phyloP scores from a whole-genome alignment of 2,329 filamentous ascomycete genomes.

The Aureobasidium musti region DNA sequence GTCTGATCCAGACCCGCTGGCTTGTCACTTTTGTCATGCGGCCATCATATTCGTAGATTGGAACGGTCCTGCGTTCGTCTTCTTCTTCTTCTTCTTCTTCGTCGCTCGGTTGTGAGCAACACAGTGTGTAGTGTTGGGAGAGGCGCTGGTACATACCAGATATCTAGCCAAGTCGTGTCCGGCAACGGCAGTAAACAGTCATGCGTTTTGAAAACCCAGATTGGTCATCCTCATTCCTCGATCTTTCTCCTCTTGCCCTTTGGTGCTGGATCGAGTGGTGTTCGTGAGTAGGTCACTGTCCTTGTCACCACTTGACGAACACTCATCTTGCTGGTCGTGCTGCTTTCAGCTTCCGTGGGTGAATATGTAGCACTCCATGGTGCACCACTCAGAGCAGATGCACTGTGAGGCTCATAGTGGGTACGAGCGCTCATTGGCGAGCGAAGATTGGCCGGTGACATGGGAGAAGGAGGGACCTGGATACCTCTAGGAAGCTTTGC shows the following conservation, averaged over 20 bases:
- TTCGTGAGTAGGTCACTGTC: slow-evolving; percentile 81
- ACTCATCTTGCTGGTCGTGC: slow-evolving; percentile 55
- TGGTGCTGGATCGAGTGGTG: slow-evolving; percentile 77
- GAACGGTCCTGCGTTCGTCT: slow-evolving; percentile 19
- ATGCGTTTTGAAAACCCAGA: not conserved
- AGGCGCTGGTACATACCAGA: not conserved
- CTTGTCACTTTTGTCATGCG: not conserved
- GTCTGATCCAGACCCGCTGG: slow-evolving; percentile 1
- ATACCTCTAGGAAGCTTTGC: slow-evolving; percentile 64
- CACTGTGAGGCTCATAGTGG: slow-evolving; percentile 70
- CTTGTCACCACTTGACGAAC: slow-evolving; percentile 92
- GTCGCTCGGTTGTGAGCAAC: not conserved
- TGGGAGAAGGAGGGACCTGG: slow-evolving; percentile 75
- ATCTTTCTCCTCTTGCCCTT: slow-evolving; percentile 89
- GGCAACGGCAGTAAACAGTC: not conserved
- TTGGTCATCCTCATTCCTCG: slow-evolving; percentile 34
- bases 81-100: not conserved
- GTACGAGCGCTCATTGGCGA: slow-evolving; percentile 67
- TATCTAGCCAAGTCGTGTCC: not conserved
- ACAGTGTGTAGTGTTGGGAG: not conserved
- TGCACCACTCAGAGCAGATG: slow-evolving; percentile 40
- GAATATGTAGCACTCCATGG: slow-evolving; percentile 38
- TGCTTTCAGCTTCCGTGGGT: slow-evolving; percentile 22
- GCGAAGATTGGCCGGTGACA: slow-evolving; percentile 62
- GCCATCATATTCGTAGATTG: not conserved